Percentiles rank a stretch among this genome's conserved stretches.
phyloP scores from a whole-genome alignment of 192 early-diverging fungal species.

The Coemansia guatemalensis region DNA sequence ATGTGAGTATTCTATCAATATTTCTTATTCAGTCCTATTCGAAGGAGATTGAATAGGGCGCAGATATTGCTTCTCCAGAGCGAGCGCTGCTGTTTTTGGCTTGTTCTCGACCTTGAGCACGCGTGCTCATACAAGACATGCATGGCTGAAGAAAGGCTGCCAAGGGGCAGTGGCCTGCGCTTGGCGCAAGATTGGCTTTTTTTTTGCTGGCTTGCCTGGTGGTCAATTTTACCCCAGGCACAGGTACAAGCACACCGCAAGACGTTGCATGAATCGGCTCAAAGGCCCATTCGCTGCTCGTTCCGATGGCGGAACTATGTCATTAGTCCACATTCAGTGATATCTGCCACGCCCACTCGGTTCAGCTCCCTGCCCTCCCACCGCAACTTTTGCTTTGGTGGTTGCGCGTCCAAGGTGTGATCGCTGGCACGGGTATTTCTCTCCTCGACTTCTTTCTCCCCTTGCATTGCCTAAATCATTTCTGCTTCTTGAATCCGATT shows the following conservation, averaged over 20 bases:
- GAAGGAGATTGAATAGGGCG: background rate
- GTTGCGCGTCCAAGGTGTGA: background rate
- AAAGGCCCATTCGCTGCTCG: background rate
- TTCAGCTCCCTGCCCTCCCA: background rate
- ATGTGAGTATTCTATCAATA: background rate
- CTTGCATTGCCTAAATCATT: background rate
- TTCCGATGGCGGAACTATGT: background rate
- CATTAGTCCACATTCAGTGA: background rate
- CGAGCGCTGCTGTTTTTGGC: background rate
- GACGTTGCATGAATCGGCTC: background rate
- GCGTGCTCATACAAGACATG: background rate
- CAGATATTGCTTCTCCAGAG: background rate
- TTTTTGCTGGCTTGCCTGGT: background rate
- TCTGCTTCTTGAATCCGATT: conserved; percentile 1
- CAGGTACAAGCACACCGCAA: background rate
- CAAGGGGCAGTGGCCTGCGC: conserved; percentile 3
- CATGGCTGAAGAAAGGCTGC: background rate
- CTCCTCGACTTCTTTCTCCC: background rate
- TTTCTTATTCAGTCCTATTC: background rate
- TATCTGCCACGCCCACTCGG: background rate
- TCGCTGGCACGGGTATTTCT: background rate
- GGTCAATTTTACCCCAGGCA: background rate
- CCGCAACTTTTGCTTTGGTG: background rate
- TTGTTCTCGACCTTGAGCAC: background rate
- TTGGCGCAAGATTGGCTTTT: background rate